Conservation (phyloP, 2,329 filamentous ascomycete species). For the Annulohypoxylon truncatum region DNA sequence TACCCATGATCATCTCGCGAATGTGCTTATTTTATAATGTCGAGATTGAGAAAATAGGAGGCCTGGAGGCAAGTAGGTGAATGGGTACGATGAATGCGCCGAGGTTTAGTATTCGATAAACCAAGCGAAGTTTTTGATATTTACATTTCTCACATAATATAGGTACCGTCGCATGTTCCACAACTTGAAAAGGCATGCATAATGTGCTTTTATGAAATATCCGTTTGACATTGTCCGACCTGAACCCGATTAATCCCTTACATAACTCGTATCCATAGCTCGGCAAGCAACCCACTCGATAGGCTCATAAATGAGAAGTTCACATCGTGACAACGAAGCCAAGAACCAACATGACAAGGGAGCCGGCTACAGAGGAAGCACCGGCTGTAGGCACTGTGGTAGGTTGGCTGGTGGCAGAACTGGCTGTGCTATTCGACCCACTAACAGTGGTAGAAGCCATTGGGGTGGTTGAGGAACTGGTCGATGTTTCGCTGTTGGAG, state of each 20-base stretch:
- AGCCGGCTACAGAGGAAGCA: slow-evolving; percentile 26
- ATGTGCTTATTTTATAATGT: too few species aligned
- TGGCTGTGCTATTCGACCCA: slow-evolving; percentile 35
- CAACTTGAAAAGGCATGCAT: too few species aligned
- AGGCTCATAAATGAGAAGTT: background rate
- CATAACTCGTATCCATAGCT: background rate
- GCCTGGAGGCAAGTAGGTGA: too few species aligned
- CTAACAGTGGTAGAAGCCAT: slow-evolving; percentile 11
- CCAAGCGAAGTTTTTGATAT: too few species aligned
- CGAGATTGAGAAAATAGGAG: too few species aligned
- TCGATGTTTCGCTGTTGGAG: background rate
- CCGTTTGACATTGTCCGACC: background rate
- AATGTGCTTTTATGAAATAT: too few species aligned
- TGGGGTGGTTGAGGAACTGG: background rate
- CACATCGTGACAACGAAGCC: slow-evolving; percentile 33
- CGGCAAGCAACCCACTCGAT: background rate
- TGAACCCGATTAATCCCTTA: background rate
- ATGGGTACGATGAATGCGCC: background rate
- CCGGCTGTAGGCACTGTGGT: slow-evolving; percentile 17
- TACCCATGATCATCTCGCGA: too few species aligned
- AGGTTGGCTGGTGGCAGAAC: background rate
- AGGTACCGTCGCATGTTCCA: too few species aligned
- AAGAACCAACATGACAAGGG: slow-evolving; percentile 35
- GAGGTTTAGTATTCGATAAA: background rate
- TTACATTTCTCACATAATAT: too few species aligned